phyloP scores from a whole-genome alignment of 345 rosid species.

The Gynandropsis gynandra region DNA sequence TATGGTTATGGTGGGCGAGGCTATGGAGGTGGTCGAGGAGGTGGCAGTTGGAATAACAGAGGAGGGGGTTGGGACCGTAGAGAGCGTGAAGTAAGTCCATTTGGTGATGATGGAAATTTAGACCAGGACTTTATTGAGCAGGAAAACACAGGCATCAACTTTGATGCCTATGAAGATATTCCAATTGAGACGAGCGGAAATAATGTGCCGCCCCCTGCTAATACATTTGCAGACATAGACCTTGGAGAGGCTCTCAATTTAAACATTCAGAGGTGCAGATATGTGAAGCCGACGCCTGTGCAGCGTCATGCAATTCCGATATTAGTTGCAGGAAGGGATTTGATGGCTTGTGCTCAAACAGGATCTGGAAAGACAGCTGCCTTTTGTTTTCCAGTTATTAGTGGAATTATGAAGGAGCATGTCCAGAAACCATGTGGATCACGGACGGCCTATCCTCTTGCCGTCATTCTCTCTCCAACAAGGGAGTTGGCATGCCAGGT shows the following conservation, averaged over 20 bases:
- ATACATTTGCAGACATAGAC: constrained; percentile 89
- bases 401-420: constrained; percentile 77
- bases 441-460: constrained; percentile 77
- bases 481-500: constrained; percentile 96
- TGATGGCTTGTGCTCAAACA: constrained; percentile 94
- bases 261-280: constrained; percentile 76
- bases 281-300: constrained; percentile 79
- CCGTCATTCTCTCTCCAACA: constrained; percentile 96
- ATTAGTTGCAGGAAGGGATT: constrained; percentile 52
- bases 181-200: constrained; percentile 95
- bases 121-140: constrained; percentile 46
- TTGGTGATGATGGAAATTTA: constrained; percentile 51
- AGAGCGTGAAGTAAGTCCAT: constrained; percentile 84
- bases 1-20: too few relatives aligned
- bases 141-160: constrained; percentile 78
- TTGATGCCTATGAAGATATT: constrained; percentile 96
- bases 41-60: constrained; percentile 29
- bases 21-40: constrained; percentile 39
- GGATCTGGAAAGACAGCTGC: constrained; percentile 93
- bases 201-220: constrained; percentile 84
- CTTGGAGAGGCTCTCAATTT: constrained; percentile 84
- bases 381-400: constrained; percentile 77
- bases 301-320: constrained; percentile 79
- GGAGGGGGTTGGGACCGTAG: constrained; percentile 78
- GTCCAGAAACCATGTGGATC: constrained; percentile 81